Base-by-base conservation (phyloP, 768 basidiomycete genomes). In the Agaricus sinodeliciosus region DNA sequence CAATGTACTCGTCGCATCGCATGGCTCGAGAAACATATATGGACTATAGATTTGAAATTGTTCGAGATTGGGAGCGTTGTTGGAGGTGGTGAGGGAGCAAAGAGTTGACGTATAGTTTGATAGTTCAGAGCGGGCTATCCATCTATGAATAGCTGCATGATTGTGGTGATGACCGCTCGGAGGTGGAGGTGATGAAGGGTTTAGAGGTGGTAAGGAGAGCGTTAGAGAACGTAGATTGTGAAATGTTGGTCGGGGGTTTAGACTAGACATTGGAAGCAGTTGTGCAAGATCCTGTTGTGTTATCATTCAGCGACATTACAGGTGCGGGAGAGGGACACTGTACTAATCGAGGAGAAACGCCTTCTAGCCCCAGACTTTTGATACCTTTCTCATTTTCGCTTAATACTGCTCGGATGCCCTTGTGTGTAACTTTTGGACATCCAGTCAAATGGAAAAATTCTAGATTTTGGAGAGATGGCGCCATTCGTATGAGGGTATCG, bases 381-480 rank as follows among this genome's bases (percentile, higher is more conserved):
- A 91, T 69, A 2, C 84, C 81, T 4, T 43, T 63, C 36, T 58
- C 55, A 51, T 73, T 84, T 18, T 63, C 54, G 3, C 71, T 69
- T 1, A 86, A 59, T 12, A 88, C 55, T 2, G 76, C 69, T 62
- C 68, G 74, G 1, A 89, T 65, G 0, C 87, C 85, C 8, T 56
- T 56, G 46, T 89, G 76, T 0, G 84, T 86, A 22, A 90, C 79
- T 59, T 76, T 85, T 2, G 76, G 72, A 62, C 88, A 91, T 16
- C 88, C 89, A 1, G 78, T 74, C 11, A 92, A 65, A 48, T 77
- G 71, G 3, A 91, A 59, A 37, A 80, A 72, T 41, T 83, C 77
- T 13, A 91, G 67, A 6, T 74, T 67, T 8, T 60, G 57, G 27
- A 88, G 70, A 44, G 69, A 60, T 0, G 77, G 71, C 0, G 84